phyloP scores from a whole-genome alignment of 495 filamentous ascomycete genomes.

The Xeromyces bisporus region DNA sequence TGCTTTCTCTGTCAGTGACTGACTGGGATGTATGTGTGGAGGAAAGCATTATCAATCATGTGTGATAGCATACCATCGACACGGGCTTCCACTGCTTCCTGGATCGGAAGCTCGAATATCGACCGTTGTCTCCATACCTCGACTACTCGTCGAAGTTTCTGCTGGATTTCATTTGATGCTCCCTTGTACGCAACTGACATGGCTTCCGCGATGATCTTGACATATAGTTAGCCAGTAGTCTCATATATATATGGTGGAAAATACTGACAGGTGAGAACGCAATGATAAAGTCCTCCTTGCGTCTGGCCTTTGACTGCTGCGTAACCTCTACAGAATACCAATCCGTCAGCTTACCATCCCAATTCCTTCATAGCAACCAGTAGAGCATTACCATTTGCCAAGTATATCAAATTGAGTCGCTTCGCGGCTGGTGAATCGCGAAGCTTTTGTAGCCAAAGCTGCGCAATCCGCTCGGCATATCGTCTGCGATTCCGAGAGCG shows the following conservation, averaged over 20 bases:
- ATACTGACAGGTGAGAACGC: slow-evolving; percentile 62
- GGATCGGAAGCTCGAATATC: slow-evolving; percentile 69
- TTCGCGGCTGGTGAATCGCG: slow-evolving; percentile 71
- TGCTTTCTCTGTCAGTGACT: slow-evolving; percentile 14
- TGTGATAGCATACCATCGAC: slow-evolving; percentile 51
- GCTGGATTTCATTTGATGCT: slow-evolving; percentile 62
- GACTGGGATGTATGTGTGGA: slow-evolving; percentile 2
- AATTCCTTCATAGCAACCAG: too few relatives aligned
- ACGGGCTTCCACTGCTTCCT: slow-evolving; percentile 58
- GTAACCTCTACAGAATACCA: slow-evolving; percentile 53
- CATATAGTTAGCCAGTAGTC: slow-evolving; percentile 10
- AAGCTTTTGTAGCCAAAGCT: slow-evolving; percentile 76
- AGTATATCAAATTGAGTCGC: slow-evolving; percentile 79
- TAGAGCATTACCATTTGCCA: slow-evolving; percentile 78
- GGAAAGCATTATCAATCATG: neutral
- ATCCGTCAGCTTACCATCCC: neutral
- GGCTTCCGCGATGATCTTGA: slow-evolving; percentile 67
- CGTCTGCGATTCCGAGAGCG: slow-evolving; percentile 34
- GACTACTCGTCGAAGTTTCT: slow-evolving; percentile 72
- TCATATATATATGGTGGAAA: neutral
- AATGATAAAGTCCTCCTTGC: slow-evolving; percentile 78
- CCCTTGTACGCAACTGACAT: slow-evolving; percentile 74
- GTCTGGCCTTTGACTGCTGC: slow-evolving; percentile 82
- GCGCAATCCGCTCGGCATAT: slow-evolving; percentile 73
- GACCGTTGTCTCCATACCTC: slow-evolving; percentile 81